Base-by-base conservation (phyloP, 2,329 filamentous ascomycete genomes). In the Neoscytalidium dimidiatum region DNA sequence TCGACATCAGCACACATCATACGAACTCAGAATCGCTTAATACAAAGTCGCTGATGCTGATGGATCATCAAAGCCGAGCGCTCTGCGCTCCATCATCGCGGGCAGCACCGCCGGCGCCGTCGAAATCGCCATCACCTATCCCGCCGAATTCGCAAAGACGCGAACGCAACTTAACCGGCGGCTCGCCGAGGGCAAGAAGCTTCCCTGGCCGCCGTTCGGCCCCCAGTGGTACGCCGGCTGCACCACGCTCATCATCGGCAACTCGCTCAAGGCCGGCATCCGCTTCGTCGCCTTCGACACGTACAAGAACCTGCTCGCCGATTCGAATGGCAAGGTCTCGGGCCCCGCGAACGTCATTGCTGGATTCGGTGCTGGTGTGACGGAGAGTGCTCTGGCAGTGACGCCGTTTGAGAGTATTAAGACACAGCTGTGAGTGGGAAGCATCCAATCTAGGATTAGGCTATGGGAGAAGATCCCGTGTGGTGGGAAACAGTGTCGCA, bases 351-450 rank as follows among this genome's bases (percentile, higher is more conserved):
- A 94, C 1, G 95, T 98, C 1, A 86, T 97, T 66, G 94, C 94
- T 44, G 95, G 95, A 3, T 97, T 99, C 74, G 92, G 94, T 66
- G 95, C 95, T 8, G 95, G 95, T 64, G 91, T 96, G 60, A 98
- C 94, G 2, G 95, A 99, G 81, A 96, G 92, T 3, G 81, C 97
- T 60, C 81, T 99, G 3, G 95, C 95, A 11, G 95, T 99, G 35
- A 99, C 95, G 35, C 95, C 95, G 0, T 97, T 96, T 66, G 95
- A 99, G 81, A 96, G 92, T 73, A 97, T 99, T 80, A 99, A 99
- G 84, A 99, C 95, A 58, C 96, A 96, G 71, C 82, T 99, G 86
- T 77, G 57, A 66, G 71, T 31, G 52, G 46, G 28, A n/a, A n/a
- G 35, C 11, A 7, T 4, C 14, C 17, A 43, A 26, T 61, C 26